Evolutionary conservation across 2,329 filamentous ascomycete genomes (phyloP).

Genomic region (Tolypocladium album): DNA sequence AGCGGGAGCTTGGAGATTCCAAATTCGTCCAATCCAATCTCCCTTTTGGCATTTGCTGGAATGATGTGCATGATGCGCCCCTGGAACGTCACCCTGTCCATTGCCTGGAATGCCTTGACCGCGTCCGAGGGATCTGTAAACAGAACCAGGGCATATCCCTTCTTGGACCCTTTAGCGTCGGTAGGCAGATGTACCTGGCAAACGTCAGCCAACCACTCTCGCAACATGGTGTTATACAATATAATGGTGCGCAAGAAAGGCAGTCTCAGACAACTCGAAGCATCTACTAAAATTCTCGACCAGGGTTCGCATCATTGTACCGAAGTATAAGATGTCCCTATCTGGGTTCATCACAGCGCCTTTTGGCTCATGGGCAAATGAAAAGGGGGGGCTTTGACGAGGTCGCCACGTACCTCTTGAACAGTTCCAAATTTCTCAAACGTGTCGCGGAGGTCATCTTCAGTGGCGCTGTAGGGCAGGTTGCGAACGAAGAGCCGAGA

Average conservation of each 20-base stretch:
- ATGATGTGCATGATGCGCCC: slow-evolving; percentile 86
- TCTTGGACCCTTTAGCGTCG: slow-evolving; percentile 61
- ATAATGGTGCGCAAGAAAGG: slow-evolving; percentile 13
- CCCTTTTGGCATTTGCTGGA: slow-evolving; percentile 71
- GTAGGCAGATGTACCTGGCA: slow-evolving; percentile 76
- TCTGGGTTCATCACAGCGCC: slow-evolving; percentile 90
- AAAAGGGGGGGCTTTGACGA: neutral
- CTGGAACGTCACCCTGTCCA: slow-evolving; percentile 83
- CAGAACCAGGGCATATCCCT: slow-evolving; percentile 84
- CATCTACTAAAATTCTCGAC: slow-evolving; percentile 99
- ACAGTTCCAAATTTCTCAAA: slow-evolving; percentile 67
- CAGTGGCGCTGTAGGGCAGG: slow-evolving; percentile 67
- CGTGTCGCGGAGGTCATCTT: slow-evolving; percentile 62
- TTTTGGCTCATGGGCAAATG: neutral
- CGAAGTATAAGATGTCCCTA: slow-evolving; percentile 98
- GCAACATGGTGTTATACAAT: slow-evolving; percentile 7
- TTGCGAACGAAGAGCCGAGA: slow-evolving; percentile 83
- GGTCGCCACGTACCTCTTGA: slow-evolving; percentile 65
- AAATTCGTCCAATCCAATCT: slow-evolving; percentile 76
- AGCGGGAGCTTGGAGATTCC: slow-evolving; percentile 82
- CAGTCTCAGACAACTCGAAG: slow-evolving; percentile 68
- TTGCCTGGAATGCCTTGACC: slow-evolving; percentile 63
- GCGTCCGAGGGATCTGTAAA: slow-evolving; percentile 65
- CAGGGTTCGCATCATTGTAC: slow-evolving; percentile 82
- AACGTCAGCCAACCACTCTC: slow-evolving; percentile 14